Base-by-base conservation (phyloP, 2,329 filamentous ascomycete species). In the Aspergillus latus region DNA sequence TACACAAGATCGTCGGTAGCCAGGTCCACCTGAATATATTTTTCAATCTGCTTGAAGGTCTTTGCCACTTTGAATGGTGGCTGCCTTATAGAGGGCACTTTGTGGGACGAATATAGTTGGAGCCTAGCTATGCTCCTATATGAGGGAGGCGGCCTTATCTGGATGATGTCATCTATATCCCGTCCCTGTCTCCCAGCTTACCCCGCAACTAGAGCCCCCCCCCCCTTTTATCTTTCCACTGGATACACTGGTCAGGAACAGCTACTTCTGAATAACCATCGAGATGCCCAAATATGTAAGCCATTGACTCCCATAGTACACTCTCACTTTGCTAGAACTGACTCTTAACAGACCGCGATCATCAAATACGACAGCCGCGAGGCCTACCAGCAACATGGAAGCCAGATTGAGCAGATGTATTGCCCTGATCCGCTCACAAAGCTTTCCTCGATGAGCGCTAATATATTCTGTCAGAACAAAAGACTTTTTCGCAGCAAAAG, bases 271-370 rank as follows among this genome's bases (percentile, higher is more conserved):
- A 3, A 28, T 4, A 42, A 8, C 48, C 8, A 3, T 7, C 57
- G 61, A 37, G 55, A 67, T n/a, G 67, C 59, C 11, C 56, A 67
- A 59, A 52, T 61, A 53, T 43, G 59, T 61, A 16, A 44, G 59
- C 40, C 11, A 11, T 3, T 13, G 16, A 16, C 21, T 21, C 21
- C 21, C 13, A 3, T 10, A 10, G 26, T 4, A 3, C 5, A 5
- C 11, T 36, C 40, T 29, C 11, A 43, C 21, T 21, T 21, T 21
- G 21, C 21, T 3, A 21, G 21, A 10, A 8, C 36, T 49, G 15
- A 49, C 36, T 2, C 13, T 7, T 6, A 21, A 21, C 49, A 59
- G 57, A 60, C 39, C 21, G 40, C 57, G 26, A 44, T 57, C 30
- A 63, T 63, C 51, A 54, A 52, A 16, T 63, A 60, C 53, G 44